phyloP scores from a whole-genome alignment of 306 rosid species.

The Senna tora region DNA sequence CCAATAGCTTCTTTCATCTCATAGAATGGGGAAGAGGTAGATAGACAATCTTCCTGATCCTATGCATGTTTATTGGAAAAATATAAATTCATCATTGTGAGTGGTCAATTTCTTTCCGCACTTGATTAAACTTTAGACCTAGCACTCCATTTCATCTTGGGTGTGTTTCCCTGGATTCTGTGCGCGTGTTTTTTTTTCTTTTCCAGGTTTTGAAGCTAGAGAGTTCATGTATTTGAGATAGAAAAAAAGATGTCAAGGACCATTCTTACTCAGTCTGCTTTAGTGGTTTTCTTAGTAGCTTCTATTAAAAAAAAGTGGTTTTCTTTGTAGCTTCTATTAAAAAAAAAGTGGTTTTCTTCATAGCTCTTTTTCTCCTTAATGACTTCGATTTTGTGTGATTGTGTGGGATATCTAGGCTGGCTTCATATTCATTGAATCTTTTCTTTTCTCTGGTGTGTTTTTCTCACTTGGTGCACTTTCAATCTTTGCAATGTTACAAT shows the following conservation, averaged over 20 bases:
- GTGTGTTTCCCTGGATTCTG: background rate
- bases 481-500: background rate
- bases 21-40: background rate
- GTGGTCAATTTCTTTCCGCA: background rate
- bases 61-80: background rate
- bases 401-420: background rate
- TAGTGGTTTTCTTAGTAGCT: background rate
- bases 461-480: conserved; percentile 18
- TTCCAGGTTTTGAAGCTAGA: background rate
- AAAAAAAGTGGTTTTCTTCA: no score
- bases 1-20: background rate
- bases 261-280: background rate
- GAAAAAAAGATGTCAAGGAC: background rate
- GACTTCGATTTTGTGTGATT: background rate
- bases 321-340: no score
- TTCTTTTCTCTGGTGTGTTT: background rate
- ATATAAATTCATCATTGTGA: background rate
- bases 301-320: no score
- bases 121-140: background rate
- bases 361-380: background rate
- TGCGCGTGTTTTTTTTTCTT: background rate
- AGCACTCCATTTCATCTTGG: background rate
- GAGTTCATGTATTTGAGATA: background rate
- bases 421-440: background rate
- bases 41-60: conserved; percentile 15